Base-by-base conservation (phyloP, 176 grass and related monocot species). In the Rhipidocladum racemiflorum region DNA sequence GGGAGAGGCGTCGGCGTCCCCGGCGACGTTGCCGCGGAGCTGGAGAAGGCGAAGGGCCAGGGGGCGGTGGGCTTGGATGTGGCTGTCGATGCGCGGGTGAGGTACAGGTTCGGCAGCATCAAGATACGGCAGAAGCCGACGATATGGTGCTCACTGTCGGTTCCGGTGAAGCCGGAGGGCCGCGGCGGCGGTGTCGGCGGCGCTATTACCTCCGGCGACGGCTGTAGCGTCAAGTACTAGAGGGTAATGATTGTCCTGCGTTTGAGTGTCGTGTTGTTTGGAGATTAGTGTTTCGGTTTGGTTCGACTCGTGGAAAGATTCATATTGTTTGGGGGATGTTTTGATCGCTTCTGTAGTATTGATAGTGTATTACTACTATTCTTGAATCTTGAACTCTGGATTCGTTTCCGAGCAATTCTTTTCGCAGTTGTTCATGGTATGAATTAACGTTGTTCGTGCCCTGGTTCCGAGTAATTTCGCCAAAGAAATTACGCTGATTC, bases 151-250 rank as follows among this genome's bases (percentile, higher is more conserved):
- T 30, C 1, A 9, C 0, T 86, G 5, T 45, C 14, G 77, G 46
- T 86, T 16, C 77, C 85, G 14, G 61, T 81, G 0, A 74, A 45
- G 70, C 1, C 27, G 3, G 85, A 75, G 49, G 15, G 38, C 48
- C 44, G 44, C 4, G 7, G 12, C 2, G 8, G 12, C 35, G 60
- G 77, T 15, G 68, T n/a, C 34, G 2, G 17, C 53, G 77, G 82
- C 62, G 15, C 8, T 34, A 1, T 64, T 28, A 2, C 14, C 27
- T 36, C 70, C 71, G 71, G 64, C 54, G 83, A 45, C 20, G 42
- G 20, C 1, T 85, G 87, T 8, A 46, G 70, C 16, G 83, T 89
- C 35, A 85, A 89, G 77, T 89, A 85, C 56, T 81, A 64, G 42
- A 4, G 68, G 6, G 68, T 25, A 48, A 48, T 70, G 13, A 53